Evolutionary conservation across 106 monocot genomes (phyloP), one percentile per base, ranked within the genome.

Genomic region (Chionographis japonica): DNA sequence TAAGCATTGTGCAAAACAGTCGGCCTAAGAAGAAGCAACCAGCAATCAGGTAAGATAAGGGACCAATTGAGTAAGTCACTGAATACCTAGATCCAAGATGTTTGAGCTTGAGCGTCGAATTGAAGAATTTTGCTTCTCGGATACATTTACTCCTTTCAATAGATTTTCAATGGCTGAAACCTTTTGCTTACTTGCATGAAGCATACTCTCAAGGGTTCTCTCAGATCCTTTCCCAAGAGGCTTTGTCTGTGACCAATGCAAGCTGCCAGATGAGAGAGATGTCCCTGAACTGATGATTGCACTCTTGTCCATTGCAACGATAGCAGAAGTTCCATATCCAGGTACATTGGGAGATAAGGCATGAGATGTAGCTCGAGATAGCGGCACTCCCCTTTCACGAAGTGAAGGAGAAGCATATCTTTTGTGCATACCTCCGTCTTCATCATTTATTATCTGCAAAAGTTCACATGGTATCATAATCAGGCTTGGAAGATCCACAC

Each of bases 141-240:
- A 94, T 49, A 89, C 62, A 65, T 67, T 87, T 58, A 87, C 87
- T 56, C 98, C 98, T 75, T 78, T 90, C 62, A 99, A 72, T 58
- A 99, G 88, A 75, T 81, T 99, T 80, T 99, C 98, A 84, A 99
- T 99, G 35, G 98, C 98, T 9, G 93, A 87, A 50, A 99, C 93
- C 65, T 99, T 99, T 58, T 99, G 90, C 64, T 99, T 99, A 75
- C 98, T 99, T 20, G 98, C 73, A 74, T 85, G 83, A 50, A 99
- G 72, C 55, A 99, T 79, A 63, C 85, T 93, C 64, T 99, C 98
- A 66, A 99, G 81, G 69, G 79, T 93, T 77, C 98, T 89, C 74
- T 93, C 98, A 8, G 84, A 61, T 60, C 75, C 67, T 81, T 87
- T 89, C 8, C 72, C 75, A 60, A 75, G 46, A 50, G 81, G 66